Evolutionary conservation across 1,139 yeast genomes (phyloP).

Genomic region (Taphrina wiesneri): DNA sequence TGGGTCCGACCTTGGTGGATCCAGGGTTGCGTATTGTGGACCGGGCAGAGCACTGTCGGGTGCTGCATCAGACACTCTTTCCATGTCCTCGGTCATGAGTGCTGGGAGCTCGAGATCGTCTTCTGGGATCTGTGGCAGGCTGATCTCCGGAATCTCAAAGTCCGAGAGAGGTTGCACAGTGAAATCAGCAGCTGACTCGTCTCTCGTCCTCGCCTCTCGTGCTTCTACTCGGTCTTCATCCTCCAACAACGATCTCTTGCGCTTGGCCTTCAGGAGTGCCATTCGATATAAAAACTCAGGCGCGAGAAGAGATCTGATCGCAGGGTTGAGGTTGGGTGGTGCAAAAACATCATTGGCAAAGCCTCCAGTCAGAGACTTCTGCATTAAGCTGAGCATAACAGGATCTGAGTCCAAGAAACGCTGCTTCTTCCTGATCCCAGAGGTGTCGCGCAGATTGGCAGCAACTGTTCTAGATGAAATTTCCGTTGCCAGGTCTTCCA

Average conservation of each 20-base stretch:
- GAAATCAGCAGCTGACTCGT: background rate
- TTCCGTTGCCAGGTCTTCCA: slow-evolving; percentile 26
- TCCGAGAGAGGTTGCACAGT: slow-evolving; percentile 2
- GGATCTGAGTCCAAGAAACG: slow-evolving; percentile 27
- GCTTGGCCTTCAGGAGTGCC: slow-evolving; percentile 8
- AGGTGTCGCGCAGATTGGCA: slow-evolving; percentile 18
- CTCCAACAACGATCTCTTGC: slow-evolving; percentile 2
- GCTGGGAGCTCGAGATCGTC: slow-evolving; percentile 8
- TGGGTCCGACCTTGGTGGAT: slow-evolving; percentile 6
- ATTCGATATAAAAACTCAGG: slow-evolving; percentile 18
- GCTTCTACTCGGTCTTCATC: slow-evolving; percentile 1
- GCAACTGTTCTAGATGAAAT: slow-evolving; percentile 16
- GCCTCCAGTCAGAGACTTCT: slow-evolving; percentile 18
- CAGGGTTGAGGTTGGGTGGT: slow-evolving; percentile 18
- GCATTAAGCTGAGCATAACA: slow-evolving; percentile 16
- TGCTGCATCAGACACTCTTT: background rate
- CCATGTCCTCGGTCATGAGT: slow-evolving; percentile 10
- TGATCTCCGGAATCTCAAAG: slow-evolving; percentile 17
- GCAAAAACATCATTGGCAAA: slow-evolving; percentile 12
- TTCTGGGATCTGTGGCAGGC: slow-evolving; percentile 21
- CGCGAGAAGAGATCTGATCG: slow-evolving; percentile 14
- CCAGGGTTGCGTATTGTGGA: slow-evolving; percentile 19
- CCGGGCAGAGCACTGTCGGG: background rate
- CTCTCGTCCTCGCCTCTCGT: slow-evolving; percentile 5
- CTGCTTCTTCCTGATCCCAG: slow-evolving; percentile 16